phyloP scores from a whole-genome alignment of 768 basidiomycete species.

The Amanita inopinata region DNA sequence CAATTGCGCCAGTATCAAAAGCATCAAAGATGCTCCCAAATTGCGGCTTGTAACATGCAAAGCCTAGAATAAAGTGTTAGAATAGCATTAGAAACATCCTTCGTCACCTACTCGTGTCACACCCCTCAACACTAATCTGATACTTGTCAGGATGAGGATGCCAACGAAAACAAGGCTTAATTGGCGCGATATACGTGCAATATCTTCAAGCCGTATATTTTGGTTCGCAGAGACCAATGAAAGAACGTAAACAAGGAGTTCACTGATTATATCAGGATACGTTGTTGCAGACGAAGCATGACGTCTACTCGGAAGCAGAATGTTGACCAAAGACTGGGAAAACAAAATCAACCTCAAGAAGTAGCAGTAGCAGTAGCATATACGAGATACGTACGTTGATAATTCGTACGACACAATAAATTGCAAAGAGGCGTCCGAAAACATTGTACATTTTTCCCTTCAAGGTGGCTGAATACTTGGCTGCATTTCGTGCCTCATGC shows the following conservation, averaged over 20 bases:
- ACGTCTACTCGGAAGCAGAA: slow-evolving; percentile 29
- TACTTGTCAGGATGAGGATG: slow-evolving; percentile 62
- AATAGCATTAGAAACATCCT: slow-evolving; percentile 2
- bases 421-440: slow-evolving; percentile 45
- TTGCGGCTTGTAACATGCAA: slow-evolving; percentile 59
- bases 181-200: slow-evolving; percentile 35
- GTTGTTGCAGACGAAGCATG: slow-evolving; percentile 22
- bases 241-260: slow-evolving; percentile 24
- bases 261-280: slow-evolving; percentile 33
- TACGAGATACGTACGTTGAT: slow-evolving; percentile 38
- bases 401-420: slow-evolving; percentile 58
- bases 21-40: slow-evolving; percentile 65
- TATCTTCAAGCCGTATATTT: slow-evolving; percentile 21
- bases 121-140: slow-evolving; percentile 59
- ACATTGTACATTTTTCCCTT: slow-evolving; percentile 40
- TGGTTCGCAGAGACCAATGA: slow-evolving; percentile 16
- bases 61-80: slow-evolving; percentile 23
- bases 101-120: slow-evolving; percentile 42
- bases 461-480: slow-evolving; percentile 42
- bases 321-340: slow-evolving; percentile 39
- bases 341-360: slow-evolving; percentile 2
- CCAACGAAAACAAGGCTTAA: slow-evolving; percentile 65
- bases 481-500: slow-evolving; percentile 36
- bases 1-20: slow-evolving; percentile 70
- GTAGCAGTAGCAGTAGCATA: background rate